These are phyloP conservation scores for Neurospora cerealis DNA, from an alignment of 495 filamentous ascomycete species.

Conservation along the genomic window DNA sequence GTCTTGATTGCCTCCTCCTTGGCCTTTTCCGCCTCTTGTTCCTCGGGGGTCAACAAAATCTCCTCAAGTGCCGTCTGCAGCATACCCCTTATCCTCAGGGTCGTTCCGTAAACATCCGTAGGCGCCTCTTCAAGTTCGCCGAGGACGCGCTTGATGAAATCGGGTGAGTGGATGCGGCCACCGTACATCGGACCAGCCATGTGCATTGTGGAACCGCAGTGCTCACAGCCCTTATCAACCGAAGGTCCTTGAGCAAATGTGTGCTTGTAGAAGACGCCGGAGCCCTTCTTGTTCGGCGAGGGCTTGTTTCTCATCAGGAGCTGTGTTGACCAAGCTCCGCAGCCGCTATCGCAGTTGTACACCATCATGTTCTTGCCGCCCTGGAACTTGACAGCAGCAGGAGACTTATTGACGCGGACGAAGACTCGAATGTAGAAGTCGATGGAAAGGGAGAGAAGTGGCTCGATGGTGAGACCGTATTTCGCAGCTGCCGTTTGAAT, in stretches of 20 bases:
- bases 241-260: slow-evolving; percentile 58
- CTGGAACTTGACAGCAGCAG: slow-evolving; percentile 77
- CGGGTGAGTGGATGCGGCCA: slow-evolving; percentile 73
- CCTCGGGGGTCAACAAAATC: slow-evolving; percentile 24
- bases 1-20: slow-evolving; percentile 4
- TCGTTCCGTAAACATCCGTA: slow-evolving; percentile 61
- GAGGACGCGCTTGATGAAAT: slow-evolving; percentile 70
- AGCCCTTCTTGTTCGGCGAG: slow-evolving; percentile 57
- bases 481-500: slow-evolving; percentile 69
- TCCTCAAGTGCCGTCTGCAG: slow-evolving; percentile 80
- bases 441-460: slow-evolving; percentile 81
- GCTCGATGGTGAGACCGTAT: slow-evolving; percentile 88
- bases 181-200: slow-evolving; percentile 90
- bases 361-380: slow-evolving; percentile 87
- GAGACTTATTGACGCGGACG: slow-evolving; percentile 67
- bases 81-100: slow-evolving; percentile 80
- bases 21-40: slow-evolving; percentile 6
- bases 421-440: slow-evolving; percentile 94
- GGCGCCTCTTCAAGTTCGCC: slow-evolving; percentile 52
- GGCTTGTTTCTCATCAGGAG: slow-evolving; percentile 55
- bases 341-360: slow-evolving; percentile 83
- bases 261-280: slow-evolving; percentile 60
- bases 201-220: slow-evolving; percentile 82
- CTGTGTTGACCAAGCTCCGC: slow-evolving; percentile 78
- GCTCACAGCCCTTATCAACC: slow-evolving; percentile 51